Percentiles rank a stretch among this genome's conserved stretches.
Evolutionary conservation across 257 asterid species (phyloP).

Genomic region (Solanum sitiens): DNA sequence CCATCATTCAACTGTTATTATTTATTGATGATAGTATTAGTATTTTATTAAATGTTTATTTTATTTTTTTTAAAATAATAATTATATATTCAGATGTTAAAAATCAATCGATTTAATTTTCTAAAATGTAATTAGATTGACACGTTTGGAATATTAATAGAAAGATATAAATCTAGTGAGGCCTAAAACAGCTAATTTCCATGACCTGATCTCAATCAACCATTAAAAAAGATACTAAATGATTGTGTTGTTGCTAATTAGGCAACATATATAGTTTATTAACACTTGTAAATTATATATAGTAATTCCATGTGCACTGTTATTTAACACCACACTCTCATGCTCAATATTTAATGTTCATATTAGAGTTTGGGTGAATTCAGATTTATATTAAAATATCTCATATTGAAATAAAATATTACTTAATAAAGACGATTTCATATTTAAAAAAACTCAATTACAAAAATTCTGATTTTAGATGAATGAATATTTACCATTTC

Average conservation of each 20-base stretch:
- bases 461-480: rapidly evolving
- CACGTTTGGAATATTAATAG: no score
- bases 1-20: no score
- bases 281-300: not conserved
- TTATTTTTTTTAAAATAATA: no score
- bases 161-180: not conserved
- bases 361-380: no score
- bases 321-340: not conserved
- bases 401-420: no score
- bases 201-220: not conserved
- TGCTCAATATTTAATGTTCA: no score
- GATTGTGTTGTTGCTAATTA: not conserved
- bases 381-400: rapidly evolving
- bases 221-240: not conserved
- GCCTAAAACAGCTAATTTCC: not conserved
- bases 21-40: not conserved
- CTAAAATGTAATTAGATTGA: not conserved
- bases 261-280: not conserved
- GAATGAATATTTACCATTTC: no score
- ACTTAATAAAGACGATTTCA: no score
- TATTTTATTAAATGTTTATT: not conserved
- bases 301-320: not conserved
- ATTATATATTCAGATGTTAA: no score
- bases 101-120: not conserved
- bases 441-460: rapidly evolving